Evolutionary conservation across 352 stramenopile genomes (phyloP), one percentile per base, ranked within the genome.

Genomic region (Phytopythium aichiense): DNA sequence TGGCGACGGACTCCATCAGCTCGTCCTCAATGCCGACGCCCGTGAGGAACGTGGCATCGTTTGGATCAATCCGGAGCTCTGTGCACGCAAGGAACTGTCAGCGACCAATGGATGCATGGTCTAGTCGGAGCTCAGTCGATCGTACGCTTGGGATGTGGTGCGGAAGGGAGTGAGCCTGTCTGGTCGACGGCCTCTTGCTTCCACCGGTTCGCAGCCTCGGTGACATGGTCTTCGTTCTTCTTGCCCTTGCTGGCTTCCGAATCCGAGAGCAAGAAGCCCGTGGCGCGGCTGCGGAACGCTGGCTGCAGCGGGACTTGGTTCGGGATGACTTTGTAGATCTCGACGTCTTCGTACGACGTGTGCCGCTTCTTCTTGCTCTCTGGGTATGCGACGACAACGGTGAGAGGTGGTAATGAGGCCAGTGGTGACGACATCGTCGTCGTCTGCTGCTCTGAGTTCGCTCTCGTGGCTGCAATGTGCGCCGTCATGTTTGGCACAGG

Each of bases 321-420:
- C 0, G 82, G 80, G 58, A 91, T 82, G 71, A 91, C 85, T 65
- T 89, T 91, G 69, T 87, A 91, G 63, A 94, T 94, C 55, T 91
- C 76, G 4, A 92, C 80, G 30, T 84, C 75, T n/a, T 90, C 80
- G 61, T 92, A 92, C 0, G 75, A 56, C 5, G 63, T 60, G 11
- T 71, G 63, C 33, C 77, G 84, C 46, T 88, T 89, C 43, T 87
- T 83, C 60, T 87, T 91, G 20, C 71, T 87, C 43, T 77, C 77
- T 4, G 84, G 84, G 50, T 88, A 94, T 23, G 80, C 80, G 8
- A 84, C 52, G 11, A 87, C 66, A 20, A 94, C 67, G 13, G 68
- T 74, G 15, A 86, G 56, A 23, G 67, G 48, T 5, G 53, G 22
- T 33, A 33, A 8, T 23, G n/a, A 7, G 1, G 23, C 18, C 18